Evolutionary conservation across 495 filamentous ascomycete species (phyloP).

Genomic region (Neurospora sp.): DNA sequence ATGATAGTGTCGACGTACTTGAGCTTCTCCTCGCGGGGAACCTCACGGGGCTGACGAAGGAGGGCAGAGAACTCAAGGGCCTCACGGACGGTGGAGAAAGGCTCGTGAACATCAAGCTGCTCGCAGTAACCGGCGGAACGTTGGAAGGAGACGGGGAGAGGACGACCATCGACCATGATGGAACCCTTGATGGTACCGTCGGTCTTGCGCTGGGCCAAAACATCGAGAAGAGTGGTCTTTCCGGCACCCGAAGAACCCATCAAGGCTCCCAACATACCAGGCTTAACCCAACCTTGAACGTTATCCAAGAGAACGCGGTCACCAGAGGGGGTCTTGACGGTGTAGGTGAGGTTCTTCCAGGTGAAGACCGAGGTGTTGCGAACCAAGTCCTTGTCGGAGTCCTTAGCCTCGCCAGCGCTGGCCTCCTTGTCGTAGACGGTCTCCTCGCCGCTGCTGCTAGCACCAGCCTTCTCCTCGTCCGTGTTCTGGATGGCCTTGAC

Average conservation of each 20-base stretch:
- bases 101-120: slow-evolving; percentile 75
- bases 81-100: slow-evolving; percentile 71
- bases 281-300: slow-evolving; percentile 69
- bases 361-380: slow-evolving; percentile 47
- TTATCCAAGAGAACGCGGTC: slow-evolving; percentile 52
- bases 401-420: slow-evolving; percentile 1
- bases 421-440: slow-evolving; percentile 28
- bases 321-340: slow-evolving; percentile 53
- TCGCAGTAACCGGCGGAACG: slow-evolving; percentile 78
- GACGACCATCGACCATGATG: slow-evolving; percentile 68
- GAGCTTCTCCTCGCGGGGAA: slow-evolving; percentile 58
- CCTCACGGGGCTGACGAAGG: slow-evolving; percentile 61
- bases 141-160: slow-evolving; percentile 64
- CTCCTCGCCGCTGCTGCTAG: slow-evolving; percentile 10
- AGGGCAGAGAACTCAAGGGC: slow-evolving; percentile 70
- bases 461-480: slow-evolving; percentile 32
- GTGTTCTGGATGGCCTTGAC: slow-evolving; percentile 12
- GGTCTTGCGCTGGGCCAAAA: slow-evolving; percentile 65
- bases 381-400: slow-evolving; percentile 29
- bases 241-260: slow-evolving; percentile 81
- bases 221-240: slow-evolving; percentile 56
- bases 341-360: slow-evolving; percentile 52
- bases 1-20: slow-evolving; percentile 85
- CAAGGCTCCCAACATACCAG: slow-evolving; percentile 66
- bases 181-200: slow-evolving; percentile 59